Evolutionary conservation across 2,329 filamentous ascomycete species (phyloP).

Genomic region (Pezicula radicicola): DNA sequence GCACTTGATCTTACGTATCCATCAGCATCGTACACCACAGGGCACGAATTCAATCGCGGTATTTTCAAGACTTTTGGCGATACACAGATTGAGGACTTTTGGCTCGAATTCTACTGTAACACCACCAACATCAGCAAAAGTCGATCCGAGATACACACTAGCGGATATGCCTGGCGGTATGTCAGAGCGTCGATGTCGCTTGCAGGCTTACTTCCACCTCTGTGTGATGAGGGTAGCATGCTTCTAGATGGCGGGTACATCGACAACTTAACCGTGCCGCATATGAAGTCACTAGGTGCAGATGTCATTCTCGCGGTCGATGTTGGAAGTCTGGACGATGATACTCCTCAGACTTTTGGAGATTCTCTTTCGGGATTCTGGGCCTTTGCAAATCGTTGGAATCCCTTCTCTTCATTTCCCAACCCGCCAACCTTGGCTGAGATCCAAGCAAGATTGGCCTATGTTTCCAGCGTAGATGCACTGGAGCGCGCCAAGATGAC

Average conservation of each 20-base stretch:
- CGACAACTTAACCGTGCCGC: constrained; percentile 92
- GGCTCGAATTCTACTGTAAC: constrained; percentile 98
- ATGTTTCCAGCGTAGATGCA: constrained; percentile 92
- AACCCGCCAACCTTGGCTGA: constrained; percentile 95
- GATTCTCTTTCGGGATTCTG: constrained; percentile 94
- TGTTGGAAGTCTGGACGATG: constrained; percentile 88
- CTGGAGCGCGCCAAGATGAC: constrained; percentile 89
- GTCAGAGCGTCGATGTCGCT: constrained; percentile 96
- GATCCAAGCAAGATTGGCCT: constrained; percentile 91
- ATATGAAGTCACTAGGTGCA: constrained; percentile 93
- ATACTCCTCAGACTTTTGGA: constrained; percentile 87
- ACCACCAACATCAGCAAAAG: constrained; percentile 98
- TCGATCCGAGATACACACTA: constrained; percentile 87
- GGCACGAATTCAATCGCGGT: constrained; percentile 97
- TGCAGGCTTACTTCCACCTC: constrained; percentile 84
- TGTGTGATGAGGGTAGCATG: constrained; percentile 97
- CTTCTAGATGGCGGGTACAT: constrained; percentile 94
- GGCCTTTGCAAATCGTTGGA: constrained; percentile 95
- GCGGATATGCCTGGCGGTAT: constrained; percentile 96
- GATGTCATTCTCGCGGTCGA: constrained; percentile 96
- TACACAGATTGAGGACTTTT: constrained; percentile 97
- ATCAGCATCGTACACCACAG: constrained; percentile 94
- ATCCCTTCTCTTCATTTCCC: constrained; percentile 82
- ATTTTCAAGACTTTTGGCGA: constrained; percentile 99
- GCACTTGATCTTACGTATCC: constrained; percentile 94